Conservation (phyloP, 208 protist genomes). For the Trypanosoma theileri region DNA sequence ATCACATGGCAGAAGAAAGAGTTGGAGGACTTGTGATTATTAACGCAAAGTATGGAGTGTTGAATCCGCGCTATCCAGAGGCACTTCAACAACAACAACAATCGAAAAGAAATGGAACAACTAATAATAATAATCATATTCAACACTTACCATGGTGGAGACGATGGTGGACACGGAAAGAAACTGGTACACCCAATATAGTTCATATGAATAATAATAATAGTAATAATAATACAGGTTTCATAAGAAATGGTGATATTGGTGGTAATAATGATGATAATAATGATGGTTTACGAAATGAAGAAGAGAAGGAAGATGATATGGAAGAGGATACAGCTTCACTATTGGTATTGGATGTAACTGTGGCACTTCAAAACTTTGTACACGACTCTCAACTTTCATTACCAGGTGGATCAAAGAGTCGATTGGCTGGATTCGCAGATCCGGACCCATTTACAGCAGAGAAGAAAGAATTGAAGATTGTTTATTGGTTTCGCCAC, state of each 20-base stretch:
- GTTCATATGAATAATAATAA: too few species aligned
- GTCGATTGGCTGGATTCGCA: conserved; percentile 77
- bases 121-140: background rate
- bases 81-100: conserved; percentile 5
- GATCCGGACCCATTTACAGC: conserved; percentile 85
- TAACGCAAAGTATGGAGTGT: conserved; percentile 84
- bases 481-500: conserved; percentile 84
- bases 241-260: background rate
- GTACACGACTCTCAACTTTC: conserved; percentile 77
- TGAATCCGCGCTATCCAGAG: conserved; percentile 63
- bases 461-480: conserved; percentile 81
- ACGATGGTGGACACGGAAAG: background rate
- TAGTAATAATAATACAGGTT: too few species aligned
- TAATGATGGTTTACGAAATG: background rate
- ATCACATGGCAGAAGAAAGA: conserved; percentile 55
- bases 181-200: too few species aligned
- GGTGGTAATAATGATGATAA: background rate
- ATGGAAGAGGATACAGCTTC: conserved; percentile 40
- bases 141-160: background rate
- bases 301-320: conserved; percentile 27
- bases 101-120: background rate
- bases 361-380: conserved; percentile 80
- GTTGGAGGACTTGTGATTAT: conserved; percentile 83
- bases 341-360: conserved; percentile 75
- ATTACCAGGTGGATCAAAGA: conserved; percentile 72